Evolutionary conservation across 176 grass and related monocot genomes (phyloP).

Genomic region (Cenchrus fungigraminus): DNA sequence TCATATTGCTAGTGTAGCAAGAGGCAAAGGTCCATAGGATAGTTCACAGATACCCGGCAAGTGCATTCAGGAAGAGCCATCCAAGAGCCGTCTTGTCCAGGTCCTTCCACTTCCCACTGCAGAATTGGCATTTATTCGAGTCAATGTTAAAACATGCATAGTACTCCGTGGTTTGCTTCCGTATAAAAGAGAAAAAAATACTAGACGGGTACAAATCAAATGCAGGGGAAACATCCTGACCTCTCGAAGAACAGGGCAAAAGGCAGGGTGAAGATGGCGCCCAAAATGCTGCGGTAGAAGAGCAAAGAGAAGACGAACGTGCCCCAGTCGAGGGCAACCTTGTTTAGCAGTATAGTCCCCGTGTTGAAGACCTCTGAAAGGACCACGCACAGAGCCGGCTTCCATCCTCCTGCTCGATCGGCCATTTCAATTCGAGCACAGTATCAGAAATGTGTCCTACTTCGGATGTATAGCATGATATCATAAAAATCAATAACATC

Average conservation of each 20-base stretch:
- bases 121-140: neutral
- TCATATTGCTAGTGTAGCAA: neutral
- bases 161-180: neutral
- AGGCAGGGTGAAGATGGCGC: neutral
- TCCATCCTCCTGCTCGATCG: neutral
- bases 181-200: no score
- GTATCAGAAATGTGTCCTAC: neutral
- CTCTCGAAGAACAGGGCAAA: neutral
- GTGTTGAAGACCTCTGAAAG: neutral
- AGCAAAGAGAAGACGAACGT: neutral
- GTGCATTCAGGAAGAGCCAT: neutral
- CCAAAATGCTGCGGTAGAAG: neutral
- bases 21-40: neutral
- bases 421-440: neutral
- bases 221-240: neutral
- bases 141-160: neutral
- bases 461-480: neutral
- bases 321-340: neutral
- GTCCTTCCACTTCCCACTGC: neutral
- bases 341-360: neutral
- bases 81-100: neutral
- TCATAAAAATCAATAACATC: neutral
- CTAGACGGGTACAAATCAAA: neutral
- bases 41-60: slow-evolving; percentile 3
- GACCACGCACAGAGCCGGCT: neutral